Evolutionary conservation across 2,329 filamentous ascomycete genomes (phyloP).

Genomic region (Paramyrothecium sp.): DNA sequence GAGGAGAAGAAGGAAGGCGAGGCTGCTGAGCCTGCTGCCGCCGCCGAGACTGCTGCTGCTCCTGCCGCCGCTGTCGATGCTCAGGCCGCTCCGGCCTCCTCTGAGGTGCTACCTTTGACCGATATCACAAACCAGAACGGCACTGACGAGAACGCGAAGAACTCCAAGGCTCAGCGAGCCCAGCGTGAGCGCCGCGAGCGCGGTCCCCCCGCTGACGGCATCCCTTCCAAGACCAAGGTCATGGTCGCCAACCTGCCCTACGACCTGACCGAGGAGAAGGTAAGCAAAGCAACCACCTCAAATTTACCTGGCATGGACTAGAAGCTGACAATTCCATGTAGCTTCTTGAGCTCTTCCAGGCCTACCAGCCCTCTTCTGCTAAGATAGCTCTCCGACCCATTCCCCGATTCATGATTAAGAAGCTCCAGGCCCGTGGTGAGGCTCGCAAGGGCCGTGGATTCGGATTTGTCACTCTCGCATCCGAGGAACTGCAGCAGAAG

Average conservation of each 20-base stretch:
- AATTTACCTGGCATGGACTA: neutral
- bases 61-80: constrained; percentile 42
- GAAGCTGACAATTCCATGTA: constrained; percentile 37
- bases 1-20: constrained; percentile 49
- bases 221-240: constrained; percentile 99
- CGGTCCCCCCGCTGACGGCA: constrained; percentile 93
- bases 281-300: constrained; percentile 42
- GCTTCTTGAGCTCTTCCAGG: constrained; percentile 96
- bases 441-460: constrained; percentile 99
- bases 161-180: constrained; percentile 53
- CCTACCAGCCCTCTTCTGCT: constrained; percentile 88
- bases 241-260: constrained; percentile 99
- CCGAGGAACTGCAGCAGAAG: constrained; percentile 96
- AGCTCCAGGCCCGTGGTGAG: constrained; percentile 96
- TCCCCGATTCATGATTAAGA: constrained; percentile 99
- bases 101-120: constrained; percentile 57
- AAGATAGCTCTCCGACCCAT: constrained; percentile 99
- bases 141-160: constrained; percentile 60
- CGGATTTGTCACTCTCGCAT: constrained; percentile 93
- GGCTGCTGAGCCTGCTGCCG: constrained; percentile 31
- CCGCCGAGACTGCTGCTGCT: constrained; percentile 46
- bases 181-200: constrained; percentile 72
- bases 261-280: constrained; percentile 96
- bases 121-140: constrained; percentile 60
- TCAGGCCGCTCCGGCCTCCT: constrained; percentile 39